A percentile compares a stretch with the other conserved stretches of the same genome.
These are phyloP conservation scores for Santalum album DNA, from an alignment of 164 flowering plant genomes.

Conservation along the genomic window DNA sequence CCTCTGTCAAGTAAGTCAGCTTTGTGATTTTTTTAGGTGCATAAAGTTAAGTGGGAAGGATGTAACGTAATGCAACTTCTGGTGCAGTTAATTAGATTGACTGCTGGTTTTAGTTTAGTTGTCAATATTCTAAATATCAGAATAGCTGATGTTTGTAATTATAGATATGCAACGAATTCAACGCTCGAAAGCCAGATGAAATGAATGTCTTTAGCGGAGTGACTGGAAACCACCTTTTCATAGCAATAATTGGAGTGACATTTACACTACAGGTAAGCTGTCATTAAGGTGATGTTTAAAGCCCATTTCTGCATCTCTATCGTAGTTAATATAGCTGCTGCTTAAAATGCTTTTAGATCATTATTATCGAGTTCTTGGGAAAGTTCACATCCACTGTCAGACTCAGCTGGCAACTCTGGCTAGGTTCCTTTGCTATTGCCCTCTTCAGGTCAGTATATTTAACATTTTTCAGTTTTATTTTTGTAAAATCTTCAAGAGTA, in stretches of 20 bases:
- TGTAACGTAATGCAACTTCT: too few relatives aligned
- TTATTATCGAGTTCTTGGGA: conserved; percentile 57
- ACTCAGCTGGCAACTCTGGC: conserved; percentile 41
- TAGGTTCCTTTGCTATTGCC: conserved; percentile 34
- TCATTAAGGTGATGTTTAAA: too few relatives aligned
- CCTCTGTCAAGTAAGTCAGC: conserved; percentile 44
- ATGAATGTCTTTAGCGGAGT: conserved; percentile 30
- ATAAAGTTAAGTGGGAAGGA: too few relatives aligned
- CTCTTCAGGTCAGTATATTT: conserved; percentile 40
- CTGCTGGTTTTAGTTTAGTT: too few relatives aligned
- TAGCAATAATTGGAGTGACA: conserved; percentile 20
- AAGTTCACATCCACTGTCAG: conserved; percentile 43
- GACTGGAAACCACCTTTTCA: conserved; percentile 21
- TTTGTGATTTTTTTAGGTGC: too few relatives aligned
- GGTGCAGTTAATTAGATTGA: too few relatives aligned
- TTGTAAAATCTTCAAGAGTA: too few relatives aligned
- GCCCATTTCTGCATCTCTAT: too few relatives aligned
- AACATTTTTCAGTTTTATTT: too few relatives aligned
- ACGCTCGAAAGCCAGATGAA: conserved; percentile 29
- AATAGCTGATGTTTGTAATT: background rate
- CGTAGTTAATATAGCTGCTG: too few relatives aligned
- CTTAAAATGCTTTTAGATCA: conserved; percentile 19
- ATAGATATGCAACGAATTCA: conserved; percentile 23
- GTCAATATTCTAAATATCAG: background rate
- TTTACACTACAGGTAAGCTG: conserved; percentile 23